phyloP scores from a whole-genome alignment of 768 basidiomycete species.

The Pleurotus djamor region DNA sequence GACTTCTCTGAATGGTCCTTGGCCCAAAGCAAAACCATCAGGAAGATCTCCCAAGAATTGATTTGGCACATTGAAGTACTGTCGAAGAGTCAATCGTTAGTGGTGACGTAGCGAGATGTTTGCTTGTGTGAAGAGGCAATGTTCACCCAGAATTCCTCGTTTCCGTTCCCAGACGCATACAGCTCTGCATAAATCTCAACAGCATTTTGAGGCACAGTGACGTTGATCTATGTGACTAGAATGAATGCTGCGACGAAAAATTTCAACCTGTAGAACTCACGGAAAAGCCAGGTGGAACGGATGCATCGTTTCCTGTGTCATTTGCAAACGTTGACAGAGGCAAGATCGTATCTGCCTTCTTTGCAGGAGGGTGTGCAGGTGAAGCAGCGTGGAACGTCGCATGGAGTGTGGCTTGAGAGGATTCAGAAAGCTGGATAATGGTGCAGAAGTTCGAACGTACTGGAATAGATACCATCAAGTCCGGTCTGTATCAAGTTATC shows the following conservation, averaged over 20 bases:
- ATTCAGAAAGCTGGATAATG: not conserved
- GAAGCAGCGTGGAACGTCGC: conserved; percentile 75
- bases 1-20: conserved; percentile 51
- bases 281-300: conserved; percentile 73
- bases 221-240: conserved; percentile 44
- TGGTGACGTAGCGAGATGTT: not conserved
- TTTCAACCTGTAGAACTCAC: conserved; percentile 30
- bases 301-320: conserved; percentile 65
- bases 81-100: not conserved
- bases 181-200: conserved; percentile 69
- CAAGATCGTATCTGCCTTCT: conserved; percentile 62
- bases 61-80: conserved; percentile 73
- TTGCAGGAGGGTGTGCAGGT: conserved; percentile 49
- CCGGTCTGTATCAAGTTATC: conserved; percentile 63
- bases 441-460: conserved; percentile 30
- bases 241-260: not conserved
- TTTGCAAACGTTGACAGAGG: conserved; percentile 67
- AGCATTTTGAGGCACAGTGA: conserved; percentile 70
- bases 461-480: conserved; percentile 68
- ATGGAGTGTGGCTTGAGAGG: conserved; percentile 54
- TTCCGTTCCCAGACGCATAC: conserved; percentile 59
- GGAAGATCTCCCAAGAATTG: conserved; percentile 58
- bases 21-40: conserved; percentile 32
- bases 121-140: not conserved
- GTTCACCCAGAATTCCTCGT: conserved; percentile 74